phyloP scores from a whole-genome alignment of 2,329 filamentous ascomycete species.

The Monilinia fructicola region DNA sequence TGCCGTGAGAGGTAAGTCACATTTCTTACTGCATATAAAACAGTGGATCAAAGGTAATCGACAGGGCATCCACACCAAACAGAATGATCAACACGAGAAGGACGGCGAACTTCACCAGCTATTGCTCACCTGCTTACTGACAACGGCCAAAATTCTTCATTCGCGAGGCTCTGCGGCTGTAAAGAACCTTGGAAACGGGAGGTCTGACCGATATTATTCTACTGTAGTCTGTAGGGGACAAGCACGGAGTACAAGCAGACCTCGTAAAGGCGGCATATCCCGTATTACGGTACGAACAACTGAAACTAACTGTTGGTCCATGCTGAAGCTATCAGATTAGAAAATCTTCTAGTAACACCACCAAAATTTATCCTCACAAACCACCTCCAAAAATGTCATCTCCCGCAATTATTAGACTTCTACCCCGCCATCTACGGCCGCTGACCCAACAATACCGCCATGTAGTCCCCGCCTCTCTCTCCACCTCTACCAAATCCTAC shows the following conservation, averaged over 20 bases:
- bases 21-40: constrained; percentile 24
- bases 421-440: constrained; percentile 20
- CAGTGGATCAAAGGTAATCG: constrained; percentile 7
- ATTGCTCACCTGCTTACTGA: constrained; percentile 4
- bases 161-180: constrained; percentile 2
- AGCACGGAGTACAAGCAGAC: not conserved
- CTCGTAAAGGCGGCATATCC: constrained; percentile 10
- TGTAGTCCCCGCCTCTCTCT: not conserved
- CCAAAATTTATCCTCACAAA: constrained; percentile 23
- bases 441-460: not conserved
- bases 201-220: too few species aligned
- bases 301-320: constrained; percentile 11
- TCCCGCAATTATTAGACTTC: constrained; percentile 5
- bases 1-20: constrained; percentile 22
- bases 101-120: not conserved
- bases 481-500: constrained; percentile 43
- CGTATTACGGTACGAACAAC: constrained; percentile 2
- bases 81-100: constrained; percentile 1
- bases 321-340: constrained; percentile 12
- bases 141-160: not conserved
- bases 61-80: constrained; percentile 6
- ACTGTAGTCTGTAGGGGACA: not conserved
- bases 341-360: constrained; percentile 19
- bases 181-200: not conserved
- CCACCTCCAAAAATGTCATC: constrained; percentile 18